These are phyloP conservation scores for Cubamyces lactineus DNA, from an alignment of 768 basidiomycete species.

Conservation along the genomic window DNA sequence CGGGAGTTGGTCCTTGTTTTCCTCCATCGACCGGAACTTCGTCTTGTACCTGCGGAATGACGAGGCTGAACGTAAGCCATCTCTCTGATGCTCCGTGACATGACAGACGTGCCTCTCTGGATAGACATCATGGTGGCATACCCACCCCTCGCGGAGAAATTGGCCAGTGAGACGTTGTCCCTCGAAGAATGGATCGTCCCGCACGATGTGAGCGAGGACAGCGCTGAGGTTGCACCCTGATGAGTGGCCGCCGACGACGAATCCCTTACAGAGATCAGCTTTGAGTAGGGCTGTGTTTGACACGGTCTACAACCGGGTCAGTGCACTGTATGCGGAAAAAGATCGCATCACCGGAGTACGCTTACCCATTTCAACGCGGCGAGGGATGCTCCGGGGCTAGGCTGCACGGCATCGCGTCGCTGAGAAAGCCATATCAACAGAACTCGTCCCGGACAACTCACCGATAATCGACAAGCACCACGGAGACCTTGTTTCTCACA, in stretches of 20 bases:
- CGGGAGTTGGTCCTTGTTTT: slow-evolving; percentile 26
- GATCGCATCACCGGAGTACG: too few species aligned
- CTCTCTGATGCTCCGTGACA: too few species aligned
- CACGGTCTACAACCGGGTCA: slow-evolving; percentile 11
- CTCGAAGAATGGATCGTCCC: slow-evolving; percentile 33
- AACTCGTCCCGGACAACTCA: neutral
- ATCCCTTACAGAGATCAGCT: slow-evolving; percentile 29
- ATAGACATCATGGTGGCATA: slow-evolving; percentile 12
- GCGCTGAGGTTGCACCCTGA: slow-evolving; percentile 32
- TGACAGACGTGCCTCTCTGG: too few species aligned
- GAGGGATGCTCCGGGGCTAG: slow-evolving; percentile 33
- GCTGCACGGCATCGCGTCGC: slow-evolving; percentile 2
- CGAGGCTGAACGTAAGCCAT: too few species aligned
- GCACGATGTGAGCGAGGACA: slow-evolving; percentile 29
- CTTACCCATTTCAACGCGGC: slow-evolving; percentile 32
- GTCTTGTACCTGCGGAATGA: slow-evolving; percentile 20
- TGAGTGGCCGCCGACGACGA: slow-evolving; percentile 33
- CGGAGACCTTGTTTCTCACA: slow-evolving; percentile 25
- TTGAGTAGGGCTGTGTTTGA: slow-evolving; percentile 15
- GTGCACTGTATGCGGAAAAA: too few species aligned
- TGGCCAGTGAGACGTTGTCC: slow-evolving; percentile 31
- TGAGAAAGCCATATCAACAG: too few species aligned
- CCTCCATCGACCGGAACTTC: slow-evolving; percentile 29
- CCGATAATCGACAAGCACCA: slow-evolving; percentile 26
- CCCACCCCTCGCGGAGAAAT: slow-evolving; percentile 29